Evolutionary conservation across 306 rosid species (phyloP), one percentile per base, ranked within the genome.

Genomic region (Clitoria ternatea): DNA sequence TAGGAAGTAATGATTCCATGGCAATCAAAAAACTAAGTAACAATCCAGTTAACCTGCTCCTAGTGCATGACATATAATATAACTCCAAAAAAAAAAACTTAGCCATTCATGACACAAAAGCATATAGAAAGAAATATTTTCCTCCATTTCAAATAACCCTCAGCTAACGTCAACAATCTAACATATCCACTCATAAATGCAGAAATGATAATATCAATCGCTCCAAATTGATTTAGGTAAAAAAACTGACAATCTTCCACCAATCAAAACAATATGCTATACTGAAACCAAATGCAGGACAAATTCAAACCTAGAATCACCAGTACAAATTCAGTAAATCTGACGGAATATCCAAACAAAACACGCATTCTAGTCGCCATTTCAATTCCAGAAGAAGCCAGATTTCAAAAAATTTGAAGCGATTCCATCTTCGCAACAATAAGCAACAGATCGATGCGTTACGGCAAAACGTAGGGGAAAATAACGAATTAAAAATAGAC

Each of bases 361-460:
- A 42, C 36, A 2, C 18, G 24, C 73, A 19, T 48, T 40, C 26
- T 3, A 20, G 2, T 20, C 52, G 6, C 43, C 10, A 53, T 54
- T 53, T 12, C 66, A 32, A 45, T 48, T 56, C n/a, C 14, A 19
- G 37, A 2, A 37, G 2, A 73, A 19, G 4, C 15, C 36, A 72
- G 66, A 57, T 66, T 73, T 50, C 61, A 14, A 11, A 13, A 26
- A 24, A 60, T 10, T 18, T 6, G 3, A 12, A 12, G 1, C 1
- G 14, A 39, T 42, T 57, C 54, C 4, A 53, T 36, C 44, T 30
- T 37, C 20, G n/a, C 12, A 14, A 69, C 59, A 61, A 47, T 10
- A 40, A 52, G 56, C 4, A 40, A 44, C 61, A 52, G 84, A 86
- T 84, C 79, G 72, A 47, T 59, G 66, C 14, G 78, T 39, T 69